Evolutionary conservation across 306 rosid genomes (phyloP), one percentile per base, ranked within the genome.

Genomic region (Dalbergia cochinchinensis): DNA sequence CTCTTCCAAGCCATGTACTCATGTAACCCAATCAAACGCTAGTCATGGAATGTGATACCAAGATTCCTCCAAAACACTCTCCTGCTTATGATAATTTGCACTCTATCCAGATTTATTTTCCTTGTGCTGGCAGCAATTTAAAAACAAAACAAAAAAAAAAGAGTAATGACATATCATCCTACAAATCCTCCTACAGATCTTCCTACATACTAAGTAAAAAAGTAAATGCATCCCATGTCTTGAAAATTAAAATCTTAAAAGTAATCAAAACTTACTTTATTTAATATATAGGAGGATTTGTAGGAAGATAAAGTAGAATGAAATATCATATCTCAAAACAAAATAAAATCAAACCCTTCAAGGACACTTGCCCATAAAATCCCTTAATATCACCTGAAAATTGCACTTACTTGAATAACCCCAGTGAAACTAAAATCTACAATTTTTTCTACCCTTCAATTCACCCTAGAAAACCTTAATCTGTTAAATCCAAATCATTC

Each of bases 391-490:
- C 69, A 26, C 61, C 13, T 48, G 59, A 71, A 48, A 67, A 75
- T 69, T 75, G 65, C 42, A 8, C 34, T 44, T 48, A 50, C 31
- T 80, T 80, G 7, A 44, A 60, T 19, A 31, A 7, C 60, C 61
- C 35, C 65, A 22, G 22, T 79, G 47, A 78, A 69, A 58, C 69
- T 60, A 18, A 69, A 78, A 69, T 44, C 31, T 8, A 4, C 35
- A 61, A 50, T 14, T 20, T 50, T 71, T 71, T 39, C 45, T 37
- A 41, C 35, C n/a, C 62, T 42, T 18, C 15, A 5, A 35, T 42
- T 57, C 71, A 60, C 80, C 71, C 65, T 18, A 67, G 57, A 34
- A 67, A 35, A 74, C 41, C 53, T 47, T 20, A 81, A 67, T 31
- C 22, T 11, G 34, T 47, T 44, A 74, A 73, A 66, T 66, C 76